A percentile compares a stretch with the other conserved stretches of the same genome.
phyloP scores from a whole-genome alignment of 2,329 filamentous ascomycete species.

The Pseudogymnoascus sp. region DNA sequence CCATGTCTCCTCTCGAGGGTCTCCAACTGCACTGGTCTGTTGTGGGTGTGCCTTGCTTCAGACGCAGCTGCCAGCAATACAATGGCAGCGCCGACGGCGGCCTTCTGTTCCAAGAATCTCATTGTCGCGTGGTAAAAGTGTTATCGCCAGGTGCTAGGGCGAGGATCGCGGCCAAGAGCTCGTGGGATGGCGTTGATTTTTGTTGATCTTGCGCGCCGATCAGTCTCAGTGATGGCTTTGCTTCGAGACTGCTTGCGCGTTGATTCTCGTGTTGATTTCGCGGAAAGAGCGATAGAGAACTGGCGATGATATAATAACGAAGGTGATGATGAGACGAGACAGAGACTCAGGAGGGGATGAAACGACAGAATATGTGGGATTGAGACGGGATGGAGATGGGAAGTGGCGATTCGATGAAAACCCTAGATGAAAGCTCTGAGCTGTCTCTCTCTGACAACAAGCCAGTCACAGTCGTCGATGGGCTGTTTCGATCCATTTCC shows the following conservation, averaged over 20 bases:
- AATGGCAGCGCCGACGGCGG: slow-evolving; percentile 43
- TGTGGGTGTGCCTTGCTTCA: slow-evolving; percentile 22
- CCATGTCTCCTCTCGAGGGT: slow-evolving; percentile 22
- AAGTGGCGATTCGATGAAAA: not conserved
- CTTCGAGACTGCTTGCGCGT: not conserved
- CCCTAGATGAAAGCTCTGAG: not conserved
- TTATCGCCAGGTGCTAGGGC: not conserved
- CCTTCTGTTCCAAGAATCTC: slow-evolving; percentile 46
- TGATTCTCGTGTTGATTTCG: not conserved
- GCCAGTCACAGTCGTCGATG: not conserved
- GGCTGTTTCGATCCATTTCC: slow-evolving; percentile 1
- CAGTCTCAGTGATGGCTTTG: not conserved
- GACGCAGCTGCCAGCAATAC: slow-evolving; percentile 36
- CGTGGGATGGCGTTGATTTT: not conserved
- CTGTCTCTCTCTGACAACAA: not conserved
- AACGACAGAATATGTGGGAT: not conserved
- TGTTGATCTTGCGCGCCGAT: not conserved
- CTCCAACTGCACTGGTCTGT: slow-evolving; percentile 23
- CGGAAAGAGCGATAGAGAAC: not conserved
- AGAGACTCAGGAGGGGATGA: not conserved
- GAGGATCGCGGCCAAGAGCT: not conserved
- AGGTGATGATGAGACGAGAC: not conserved
- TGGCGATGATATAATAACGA: not conserved
- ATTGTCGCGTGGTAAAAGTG: slow-evolving; percentile 32
- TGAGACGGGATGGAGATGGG: not conserved